Evolutionary conservation across 2,329 filamentous ascomycete genomes (phyloP).

Genomic region (Paraphoma sp.): DNA sequence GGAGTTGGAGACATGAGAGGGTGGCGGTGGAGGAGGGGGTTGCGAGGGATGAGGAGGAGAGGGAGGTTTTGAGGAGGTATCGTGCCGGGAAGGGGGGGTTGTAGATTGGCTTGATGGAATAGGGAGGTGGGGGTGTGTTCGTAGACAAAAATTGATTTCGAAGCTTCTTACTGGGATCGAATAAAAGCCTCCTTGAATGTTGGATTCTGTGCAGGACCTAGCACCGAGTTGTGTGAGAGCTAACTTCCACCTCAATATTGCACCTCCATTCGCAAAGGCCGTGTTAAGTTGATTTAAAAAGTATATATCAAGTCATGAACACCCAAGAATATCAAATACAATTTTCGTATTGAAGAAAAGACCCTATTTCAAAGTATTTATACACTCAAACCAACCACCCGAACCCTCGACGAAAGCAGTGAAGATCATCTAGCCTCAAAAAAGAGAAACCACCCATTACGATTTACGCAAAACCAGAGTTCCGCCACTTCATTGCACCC

Average conservation of each 20-base stretch:
- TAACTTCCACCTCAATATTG: neutral
- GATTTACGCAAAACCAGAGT: neutral
- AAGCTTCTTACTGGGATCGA: too few relatives aligned
- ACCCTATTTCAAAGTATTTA: too few relatives aligned
- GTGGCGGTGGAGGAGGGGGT: conserved; percentile 44
- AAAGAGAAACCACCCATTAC: neutral
- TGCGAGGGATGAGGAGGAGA: conserved; percentile 41
- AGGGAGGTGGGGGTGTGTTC: neutral
- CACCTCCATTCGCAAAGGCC: too few relatives aligned
- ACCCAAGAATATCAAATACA: too few relatives aligned
- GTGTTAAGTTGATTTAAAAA: too few relatives aligned
- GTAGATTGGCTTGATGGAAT: neutral
- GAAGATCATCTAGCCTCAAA: too few relatives aligned
- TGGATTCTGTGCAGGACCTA: too few relatives aligned
- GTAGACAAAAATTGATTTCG: neutral
- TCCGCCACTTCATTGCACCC: neutral
- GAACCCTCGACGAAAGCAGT: too few relatives aligned
- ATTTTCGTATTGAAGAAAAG: too few relatives aligned
- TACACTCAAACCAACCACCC: too few relatives aligned
- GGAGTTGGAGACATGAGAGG: conserved; percentile 63
- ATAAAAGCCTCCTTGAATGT: too few relatives aligned
- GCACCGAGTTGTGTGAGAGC: neutral
- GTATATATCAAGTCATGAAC: too few relatives aligned
- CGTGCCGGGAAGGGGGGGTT: conserved; percentile 24
- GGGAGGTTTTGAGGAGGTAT: conserved; percentile 40